phyloP scores from a whole-genome alignment of 805 yeast species.

The Ogataea glucozyma region DNA sequence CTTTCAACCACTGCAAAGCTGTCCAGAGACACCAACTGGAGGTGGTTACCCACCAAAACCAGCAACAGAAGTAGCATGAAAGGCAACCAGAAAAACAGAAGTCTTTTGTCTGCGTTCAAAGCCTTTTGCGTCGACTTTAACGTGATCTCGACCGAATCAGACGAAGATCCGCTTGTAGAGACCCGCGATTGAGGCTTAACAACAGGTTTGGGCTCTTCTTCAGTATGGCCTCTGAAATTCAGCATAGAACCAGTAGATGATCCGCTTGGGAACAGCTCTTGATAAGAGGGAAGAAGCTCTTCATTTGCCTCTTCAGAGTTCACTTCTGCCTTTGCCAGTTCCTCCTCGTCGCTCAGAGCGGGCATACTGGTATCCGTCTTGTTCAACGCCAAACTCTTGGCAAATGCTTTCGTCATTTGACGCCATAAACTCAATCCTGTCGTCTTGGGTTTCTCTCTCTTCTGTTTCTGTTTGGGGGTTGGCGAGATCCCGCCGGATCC shows the following conservation, averaged over 20 bases:
- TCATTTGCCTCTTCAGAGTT: slow-evolving; percentile 29
- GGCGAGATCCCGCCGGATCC: not conserved
- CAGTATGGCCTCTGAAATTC: slow-evolving; percentile 31
- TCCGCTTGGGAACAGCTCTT: slow-evolving; percentile 69
- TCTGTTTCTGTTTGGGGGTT: slow-evolving; percentile 3
- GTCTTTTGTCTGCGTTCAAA: slow-evolving; percentile 73
- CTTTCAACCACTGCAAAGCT: slow-evolving; percentile 25
- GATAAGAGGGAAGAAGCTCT: slow-evolving; percentile 67
- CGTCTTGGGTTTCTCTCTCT: slow-evolving; percentile 9
- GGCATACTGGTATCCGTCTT: slow-evolving; percentile 5
- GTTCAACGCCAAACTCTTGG: slow-evolving; percentile 11
- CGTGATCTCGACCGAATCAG: slow-evolving; percentile 21
- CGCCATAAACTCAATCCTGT: slow-evolving; percentile 33
- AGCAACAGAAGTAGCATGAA: slow-evolving; percentile 58
- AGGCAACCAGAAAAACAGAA: slow-evolving; percentile 91
- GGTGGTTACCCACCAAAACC: slow-evolving; percentile 32
- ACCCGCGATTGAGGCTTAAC: slow-evolving; percentile 5
- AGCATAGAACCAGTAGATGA: slow-evolving; percentile 30
- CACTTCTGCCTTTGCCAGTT: too few relatives aligned
- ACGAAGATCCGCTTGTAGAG: not conserved
- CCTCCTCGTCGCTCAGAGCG: slow-evolving; percentile 19
- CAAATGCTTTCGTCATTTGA: slow-evolving; percentile 34
- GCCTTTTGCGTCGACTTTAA: slow-evolving; percentile 41
- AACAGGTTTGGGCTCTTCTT: slow-evolving; percentile 12
- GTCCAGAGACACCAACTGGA: slow-evolving; percentile 27